Evolutionary conservation across 1,284 basidiomycete species (phyloP), one percentile per base, ranked within the genome.

Genomic region (Puccinia coronata): DNA sequence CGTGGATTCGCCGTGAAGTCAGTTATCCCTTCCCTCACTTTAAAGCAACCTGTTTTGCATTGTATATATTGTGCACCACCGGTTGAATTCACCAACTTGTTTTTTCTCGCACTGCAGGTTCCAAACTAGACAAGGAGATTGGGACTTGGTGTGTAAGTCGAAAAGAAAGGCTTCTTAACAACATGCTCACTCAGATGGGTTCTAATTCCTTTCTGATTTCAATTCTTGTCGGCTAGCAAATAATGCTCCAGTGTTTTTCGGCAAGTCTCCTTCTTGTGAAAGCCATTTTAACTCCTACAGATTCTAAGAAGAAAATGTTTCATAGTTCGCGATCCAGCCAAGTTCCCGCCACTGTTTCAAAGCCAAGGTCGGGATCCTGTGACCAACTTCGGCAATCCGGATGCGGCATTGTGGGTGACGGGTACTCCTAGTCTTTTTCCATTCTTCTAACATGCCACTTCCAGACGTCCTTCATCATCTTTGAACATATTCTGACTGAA

Each of bases 1-100:
- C 76, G 76, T 12, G 76, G 76, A 25, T 78, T 78, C 28, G 76
- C 76, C 2, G 28, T 78, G 20, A 78, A 78, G 76, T 78, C 41
- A 69, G 51, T 65, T 39, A 14, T 18, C 20, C 25, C 2, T 61
- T 75, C 6, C 9, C 53, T 6, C 28, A 18, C 65, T 47, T 47
- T 5, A 34, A 23, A 20, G 18, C 11, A 1, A 25, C 34, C 20
- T 20, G 20, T 39, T 57, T 73, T 28, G 25, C 34, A 51, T 31
- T 2, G n/a, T n/a, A n/a, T n/a, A n/a, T n/a, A n/a, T n/a, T n/a
- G n/a, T n/a, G n/a, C n/a, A n/a, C n/a, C n/a, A n/a, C 4, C 49
- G 55, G n/a, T 74, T 11, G 39, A 39, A 12, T 25, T 55, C 25
- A 49, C 28, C 11, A 31, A 73, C 18, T 72, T 31, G 12, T 59